Evolutionary conservation across 805 yeast species (phyloP).

Genomic region (Vanderwaltozyma verrucispora): DNA sequence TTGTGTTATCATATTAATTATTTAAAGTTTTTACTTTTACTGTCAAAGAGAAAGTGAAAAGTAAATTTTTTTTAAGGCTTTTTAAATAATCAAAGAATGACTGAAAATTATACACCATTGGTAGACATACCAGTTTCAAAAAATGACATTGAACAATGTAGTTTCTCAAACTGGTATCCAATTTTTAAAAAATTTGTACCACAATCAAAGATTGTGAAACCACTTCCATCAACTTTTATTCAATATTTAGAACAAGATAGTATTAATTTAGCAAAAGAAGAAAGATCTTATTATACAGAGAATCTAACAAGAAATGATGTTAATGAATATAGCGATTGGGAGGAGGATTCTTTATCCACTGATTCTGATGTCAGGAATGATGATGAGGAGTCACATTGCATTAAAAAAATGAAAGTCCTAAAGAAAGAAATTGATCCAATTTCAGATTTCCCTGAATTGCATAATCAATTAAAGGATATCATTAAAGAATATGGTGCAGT

Average conservation of each 20-base stretch:
- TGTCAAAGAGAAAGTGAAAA: no score
- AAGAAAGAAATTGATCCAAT: conserved; percentile 33
- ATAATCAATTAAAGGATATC: conserved; percentile 36
- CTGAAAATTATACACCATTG: conserved; percentile 16
- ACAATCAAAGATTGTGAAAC: conserved; percentile 41
- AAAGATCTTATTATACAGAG: conserved; percentile 24
- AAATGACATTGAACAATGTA: conserved; percentile 40
- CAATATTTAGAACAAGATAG: conserved; percentile 59
- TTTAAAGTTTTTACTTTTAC: no score
- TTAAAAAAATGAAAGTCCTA: conserved; percentile 3
- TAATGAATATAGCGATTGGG: conserved; percentile 71
- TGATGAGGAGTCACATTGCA: conserved; percentile 1
- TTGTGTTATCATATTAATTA: no score
- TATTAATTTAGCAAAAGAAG: conserved; percentile 46
- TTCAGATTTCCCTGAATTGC: conserved; percentile 47
- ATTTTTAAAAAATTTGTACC: conserved; percentile 41
- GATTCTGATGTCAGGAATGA: conserved; percentile 20
- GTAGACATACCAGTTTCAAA: conserved; percentile 24
- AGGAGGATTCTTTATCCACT: conserved; percentile 34
- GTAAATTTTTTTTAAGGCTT: no score
- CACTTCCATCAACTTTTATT: conserved; percentile 48
- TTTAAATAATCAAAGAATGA: no score
- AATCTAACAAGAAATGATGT: conserved; percentile 36
- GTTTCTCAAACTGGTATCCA: conserved; percentile 52
- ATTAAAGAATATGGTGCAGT: conserved; percentile 49